Conservation (phyloP, 768 basidiomycete species). For the Tricholoma sp. region DNA sequence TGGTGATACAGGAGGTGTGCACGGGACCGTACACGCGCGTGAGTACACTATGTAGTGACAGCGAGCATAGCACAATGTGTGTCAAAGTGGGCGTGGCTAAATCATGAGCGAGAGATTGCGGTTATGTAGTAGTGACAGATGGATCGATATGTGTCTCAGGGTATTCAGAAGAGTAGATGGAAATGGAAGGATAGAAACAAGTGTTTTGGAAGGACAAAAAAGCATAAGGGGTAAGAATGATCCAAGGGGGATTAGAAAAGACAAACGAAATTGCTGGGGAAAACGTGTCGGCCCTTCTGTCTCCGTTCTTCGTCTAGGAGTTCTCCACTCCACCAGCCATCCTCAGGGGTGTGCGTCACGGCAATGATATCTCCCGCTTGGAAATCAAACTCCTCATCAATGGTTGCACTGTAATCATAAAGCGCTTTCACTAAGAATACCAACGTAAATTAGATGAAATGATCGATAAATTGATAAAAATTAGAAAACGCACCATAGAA, state of each 20-base stretch:
- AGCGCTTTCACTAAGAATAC: constrained; percentile 72
- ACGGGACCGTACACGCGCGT: too few relatives aligned
- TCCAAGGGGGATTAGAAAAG: constrained; percentile 44
- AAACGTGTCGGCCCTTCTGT: constrained; percentile 67
- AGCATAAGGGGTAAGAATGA: neutral
- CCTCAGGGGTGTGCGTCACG: constrained; percentile 89
- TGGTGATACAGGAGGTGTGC: too few relatives aligned
- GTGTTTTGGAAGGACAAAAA: neutral
- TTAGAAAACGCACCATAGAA: constrained; percentile 82
- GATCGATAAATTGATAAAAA: neutral
- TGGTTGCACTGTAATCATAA: constrained; percentile 80
- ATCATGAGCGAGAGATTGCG: neutral
- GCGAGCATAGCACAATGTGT: too few relatives aligned
- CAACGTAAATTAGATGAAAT: neutral
- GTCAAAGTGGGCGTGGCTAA: neutral
- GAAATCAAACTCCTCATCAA: constrained; percentile 95
- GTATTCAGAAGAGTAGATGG: neutral
- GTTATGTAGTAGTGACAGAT: neutral
- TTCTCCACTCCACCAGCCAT: constrained; percentile 97
- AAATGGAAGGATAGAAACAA: neutral
- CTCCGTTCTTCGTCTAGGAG: constrained; percentile 72
- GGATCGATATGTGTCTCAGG: neutral
- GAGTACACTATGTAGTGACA: too few relatives aligned
- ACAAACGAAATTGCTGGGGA: constrained; percentile 87
- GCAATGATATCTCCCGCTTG: constrained; percentile 93